These are phyloP conservation scores for Dendrocalamus latiflorus DNA, from an alignment of 202 grass and related monocot genomes.

Conservation along the genomic window DNA sequence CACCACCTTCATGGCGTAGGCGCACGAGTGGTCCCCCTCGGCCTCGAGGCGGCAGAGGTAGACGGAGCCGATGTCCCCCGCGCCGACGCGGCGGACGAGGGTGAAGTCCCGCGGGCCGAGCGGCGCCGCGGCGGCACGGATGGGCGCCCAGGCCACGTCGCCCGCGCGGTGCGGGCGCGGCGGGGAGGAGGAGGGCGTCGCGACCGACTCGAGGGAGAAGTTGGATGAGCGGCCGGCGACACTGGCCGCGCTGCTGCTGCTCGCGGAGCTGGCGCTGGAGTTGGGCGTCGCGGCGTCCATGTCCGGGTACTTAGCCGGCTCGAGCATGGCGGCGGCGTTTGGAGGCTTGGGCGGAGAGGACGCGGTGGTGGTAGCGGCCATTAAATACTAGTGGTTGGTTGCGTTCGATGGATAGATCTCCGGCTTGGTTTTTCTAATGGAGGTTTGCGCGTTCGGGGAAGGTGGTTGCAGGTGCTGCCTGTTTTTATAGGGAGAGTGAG, in stretches of 20 bases:
- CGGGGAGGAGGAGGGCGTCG: too few species aligned
- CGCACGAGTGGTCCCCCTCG: neutral
- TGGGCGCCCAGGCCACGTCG: too few species aligned
- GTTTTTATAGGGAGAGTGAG: slow-evolving; percentile 29
- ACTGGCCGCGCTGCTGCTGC: slow-evolving; percentile 34
- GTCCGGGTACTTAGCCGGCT: slow-evolving; percentile 18
- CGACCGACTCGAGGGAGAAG: too few species aligned
- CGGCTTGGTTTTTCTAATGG: slow-evolving; percentile 20
- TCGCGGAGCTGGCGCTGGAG: slow-evolving; percentile 62
- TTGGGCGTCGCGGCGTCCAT: slow-evolving; percentile 21
- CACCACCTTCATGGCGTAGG: slow-evolving; percentile 98
- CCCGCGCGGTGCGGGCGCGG: too few species aligned
- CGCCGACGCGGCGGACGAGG: slow-evolving; percentile 72
- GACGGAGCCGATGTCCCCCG: slow-evolving; percentile 86
- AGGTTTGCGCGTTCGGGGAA: slow-evolving; percentile 48
- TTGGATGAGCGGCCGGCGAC: too few species aligned
- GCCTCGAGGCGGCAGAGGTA: slow-evolving; percentile 67
- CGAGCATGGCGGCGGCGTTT: slow-evolving; percentile 10
- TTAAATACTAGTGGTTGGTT: neutral
- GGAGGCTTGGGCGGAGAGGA: too few species aligned
- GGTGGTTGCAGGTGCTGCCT: slow-evolving; percentile 25
- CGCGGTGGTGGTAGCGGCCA: slow-evolving; percentile 23
- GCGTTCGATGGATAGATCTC: slow-evolving; percentile 17
- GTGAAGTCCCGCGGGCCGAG: slow-evolving; percentile 80
- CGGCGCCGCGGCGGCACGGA: neutral